Percentiles rank a stretch among this genome's conserved stretches.
Conservation (phyloP, 2,329 filamentous ascomycete genomes). For the Colletotrichum cereale region DNA sequence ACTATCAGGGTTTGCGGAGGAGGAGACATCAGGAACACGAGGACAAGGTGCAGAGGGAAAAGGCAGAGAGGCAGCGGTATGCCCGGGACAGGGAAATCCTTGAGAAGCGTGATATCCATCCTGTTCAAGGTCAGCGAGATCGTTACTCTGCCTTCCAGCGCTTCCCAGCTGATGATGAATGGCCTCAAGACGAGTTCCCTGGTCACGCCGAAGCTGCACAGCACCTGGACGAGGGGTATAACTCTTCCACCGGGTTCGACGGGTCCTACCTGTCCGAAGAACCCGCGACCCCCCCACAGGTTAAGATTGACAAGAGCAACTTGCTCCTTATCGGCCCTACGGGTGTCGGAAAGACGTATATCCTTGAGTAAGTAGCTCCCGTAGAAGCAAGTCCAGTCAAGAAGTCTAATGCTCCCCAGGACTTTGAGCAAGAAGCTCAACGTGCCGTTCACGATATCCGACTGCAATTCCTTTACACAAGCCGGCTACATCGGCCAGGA, state of each 20-base stretch:
- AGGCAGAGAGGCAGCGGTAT: constrained; percentile 77
- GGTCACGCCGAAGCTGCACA: constrained; percentile 63
- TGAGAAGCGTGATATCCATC: constrained; percentile 73
- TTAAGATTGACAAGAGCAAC: constrained; percentile 96
- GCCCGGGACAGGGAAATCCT: constrained; percentile 74
- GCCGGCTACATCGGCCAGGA: constrained; percentile 98
- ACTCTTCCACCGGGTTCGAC: constrained; percentile 47
- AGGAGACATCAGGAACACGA: constrained; percentile 82
- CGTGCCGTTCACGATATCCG: constrained; percentile 94
- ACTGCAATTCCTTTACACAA: constrained; percentile 96
- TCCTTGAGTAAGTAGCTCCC: constrained; percentile 72
- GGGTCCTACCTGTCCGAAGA: constrained; percentile 65
- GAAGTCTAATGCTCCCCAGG: constrained; percentile 60
- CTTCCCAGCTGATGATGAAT: constrained; percentile 51
- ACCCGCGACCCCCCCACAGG: constrained; percentile 54
- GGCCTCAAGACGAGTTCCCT: constrained; percentile 65
- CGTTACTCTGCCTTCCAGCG: constrained; percentile 46
- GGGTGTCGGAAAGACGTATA: constrained; percentile 96
- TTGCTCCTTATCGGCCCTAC: constrained; percentile 91
- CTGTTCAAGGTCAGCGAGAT: constrained; percentile 77
- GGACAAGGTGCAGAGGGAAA: constrained; percentile 69
- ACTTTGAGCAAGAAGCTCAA: constrained; percentile 93
- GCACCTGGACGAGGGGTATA: constrained; percentile 53
- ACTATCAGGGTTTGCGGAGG: constrained; percentile 89
- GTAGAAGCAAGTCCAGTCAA: no score